Evolutionary conservation across 2,329 filamentous ascomycete species (phyloP).

Genomic region (Beauveria asiatica): DNA sequence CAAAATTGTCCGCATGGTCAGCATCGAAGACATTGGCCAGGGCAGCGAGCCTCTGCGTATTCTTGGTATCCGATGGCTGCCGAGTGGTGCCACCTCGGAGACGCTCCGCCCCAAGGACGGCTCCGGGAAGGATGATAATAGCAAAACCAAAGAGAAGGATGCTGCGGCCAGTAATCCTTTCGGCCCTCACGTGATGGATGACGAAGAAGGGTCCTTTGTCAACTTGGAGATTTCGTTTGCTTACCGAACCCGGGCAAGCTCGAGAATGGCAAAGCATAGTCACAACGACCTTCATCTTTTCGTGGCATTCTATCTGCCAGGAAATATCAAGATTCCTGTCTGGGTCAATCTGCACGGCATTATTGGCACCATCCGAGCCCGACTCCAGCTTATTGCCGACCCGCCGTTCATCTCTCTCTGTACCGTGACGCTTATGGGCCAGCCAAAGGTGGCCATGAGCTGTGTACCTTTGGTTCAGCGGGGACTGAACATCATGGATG

Average conservation of each 20-base stretch:
- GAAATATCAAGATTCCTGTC: conserved; percentile 47
- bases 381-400: conserved; percentile 65
- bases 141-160: conserved; percentile 15
- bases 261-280: conserved; percentile 56
- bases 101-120: conserved; percentile 25
- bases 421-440: conserved; percentile 65
- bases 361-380: conserved; percentile 59
- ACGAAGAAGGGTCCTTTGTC: conserved; percentile 69
- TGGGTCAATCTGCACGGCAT: conserved; percentile 70
- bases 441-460: conserved; percentile 62
- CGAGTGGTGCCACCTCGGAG: conserved; percentile 55
- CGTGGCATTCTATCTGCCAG: conserved; percentile 60
- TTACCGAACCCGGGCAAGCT: conserved; percentile 56
- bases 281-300: conserved; percentile 60
- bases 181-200: conserved; percentile 54
- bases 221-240: conserved; percentile 70
- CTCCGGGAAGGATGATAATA: conserved; percentile 25
- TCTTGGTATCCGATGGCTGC: conserved; percentile 63
- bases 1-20: conserved; percentile 62
- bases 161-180: conserved; percentile 26
- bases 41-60: conserved; percentile 64
- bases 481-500: conserved; percentile 64
- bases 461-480: conserved; percentile 63
- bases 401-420: conserved; percentile 70
- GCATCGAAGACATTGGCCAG: conserved; percentile 67